Base-by-base conservation (phyloP, 768 basidiomycete species). In the Sporobolomyces phaffii region DNA sequence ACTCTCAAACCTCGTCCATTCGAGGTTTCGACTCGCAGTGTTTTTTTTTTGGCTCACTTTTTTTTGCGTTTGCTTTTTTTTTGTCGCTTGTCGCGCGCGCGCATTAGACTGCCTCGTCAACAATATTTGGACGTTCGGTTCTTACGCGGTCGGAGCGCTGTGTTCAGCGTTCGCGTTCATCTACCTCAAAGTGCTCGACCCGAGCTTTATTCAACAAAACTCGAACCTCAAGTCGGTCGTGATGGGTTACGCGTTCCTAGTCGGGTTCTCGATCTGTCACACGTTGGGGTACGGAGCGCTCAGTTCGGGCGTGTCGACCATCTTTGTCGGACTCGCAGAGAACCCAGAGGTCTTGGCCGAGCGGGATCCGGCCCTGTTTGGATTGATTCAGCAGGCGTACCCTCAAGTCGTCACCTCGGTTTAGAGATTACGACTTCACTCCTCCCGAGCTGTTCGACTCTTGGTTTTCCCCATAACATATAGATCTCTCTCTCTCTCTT, bases 201-300 rank as follows among this genome's bases (percentile, higher is more conserved):
- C 73, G 26, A 50, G 45, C 34, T 74, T 64, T 62, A 61, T 61
- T 40, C 31, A 64, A 31, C 18, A 43, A 10, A 65, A 68, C 62
- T 24, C 56, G 31, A 60, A 29, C 56, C 18, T 70, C 33, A 43
- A 62, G 49, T 54, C 62, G 15, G 64, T 60, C 51, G 31, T 41
- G 15, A 50, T 60, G 43, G 49, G 43, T 4, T 69, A 66, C 61
- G 63, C 63, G 9, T 74, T 75, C 72, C n/a, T 68, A 18, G 57
- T 69, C 17, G 73, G 75, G 38, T 74, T 76, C 69, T 31, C 47
- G 22, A 74, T 76, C 69, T 60, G 61, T 59, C 72, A 74, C 62
- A 65, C 73, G 5, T 54, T 75, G 15, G 69, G 74, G 17, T 70
- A 64, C 47, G 68, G 68, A 15, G 58, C 56, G 29, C 15, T 67